Evolutionary conservation across 164 flowering plant genomes (phyloP).

Genomic region (Liquidambar formosana): DNA sequence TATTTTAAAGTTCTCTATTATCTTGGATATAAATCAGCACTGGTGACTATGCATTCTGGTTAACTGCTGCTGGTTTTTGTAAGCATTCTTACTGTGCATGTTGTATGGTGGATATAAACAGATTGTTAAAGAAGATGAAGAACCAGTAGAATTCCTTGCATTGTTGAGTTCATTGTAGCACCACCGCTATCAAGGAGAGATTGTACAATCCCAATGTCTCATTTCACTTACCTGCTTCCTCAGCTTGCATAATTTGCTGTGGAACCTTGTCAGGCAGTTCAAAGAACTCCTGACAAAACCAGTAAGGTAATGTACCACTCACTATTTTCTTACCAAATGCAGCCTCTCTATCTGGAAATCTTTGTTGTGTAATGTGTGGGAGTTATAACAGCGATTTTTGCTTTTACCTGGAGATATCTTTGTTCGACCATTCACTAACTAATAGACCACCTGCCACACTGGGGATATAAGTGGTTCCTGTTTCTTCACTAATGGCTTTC

Average conservation of each 20-base stretch:
- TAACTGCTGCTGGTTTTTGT: background rate
- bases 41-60: background rate
- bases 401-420: too few species aligned
- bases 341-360: too few species aligned
- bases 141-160: constrained; percentile 45
- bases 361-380: too few species aligned
- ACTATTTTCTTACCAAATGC: too few species aligned
- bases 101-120: constrained; percentile 22
- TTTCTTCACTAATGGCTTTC: too few species aligned
- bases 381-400: too few species aligned
- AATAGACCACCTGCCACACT: too few species aligned
- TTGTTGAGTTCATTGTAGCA: constrained; percentile 33
- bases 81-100: background rate
- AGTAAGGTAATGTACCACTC: constrained; percentile 11
- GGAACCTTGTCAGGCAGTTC: background rate
- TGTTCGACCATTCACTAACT: too few species aligned
- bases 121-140: constrained; percentile 53
- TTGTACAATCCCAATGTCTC: constrained; percentile 1
- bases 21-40: background rate
- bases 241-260: background rate
- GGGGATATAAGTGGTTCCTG: too few species aligned
- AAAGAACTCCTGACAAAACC: constrained; percentile 10
- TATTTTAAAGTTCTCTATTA: background rate
- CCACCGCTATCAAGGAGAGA: background rate
- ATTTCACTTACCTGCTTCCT: background rate